Evolutionary conservation across 176 grass and related monocot species (phyloP).

Genomic region (Raddia distichophylla): DNA sequence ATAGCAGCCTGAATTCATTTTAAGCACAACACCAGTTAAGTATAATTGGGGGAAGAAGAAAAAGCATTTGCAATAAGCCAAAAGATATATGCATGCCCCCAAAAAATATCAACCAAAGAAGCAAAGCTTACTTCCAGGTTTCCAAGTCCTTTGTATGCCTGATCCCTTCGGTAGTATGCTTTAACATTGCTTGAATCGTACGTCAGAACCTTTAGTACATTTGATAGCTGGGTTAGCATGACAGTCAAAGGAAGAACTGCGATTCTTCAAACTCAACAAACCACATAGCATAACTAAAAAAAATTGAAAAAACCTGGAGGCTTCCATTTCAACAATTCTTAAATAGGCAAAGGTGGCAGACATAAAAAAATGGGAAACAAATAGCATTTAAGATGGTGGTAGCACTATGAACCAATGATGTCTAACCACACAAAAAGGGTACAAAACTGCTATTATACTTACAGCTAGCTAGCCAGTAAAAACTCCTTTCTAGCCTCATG

Average conservation of each 20-base stretch:
- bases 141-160: constrained; percentile 86
- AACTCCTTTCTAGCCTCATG: not conserved
- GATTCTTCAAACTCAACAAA: constrained; percentile 6
- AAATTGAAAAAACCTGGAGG: not conserved
- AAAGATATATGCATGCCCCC: not conserved
- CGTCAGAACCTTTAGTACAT: constrained; percentile 70
- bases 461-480: not conserved
- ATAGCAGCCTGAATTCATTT: constrained; percentile 75
- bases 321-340: constrained; percentile 8
- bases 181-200: constrained; percentile 85
- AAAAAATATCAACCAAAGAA: constrained; percentile 5
- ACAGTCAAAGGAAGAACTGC: not conserved
- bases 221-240: constrained; percentile 25
- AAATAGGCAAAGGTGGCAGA: constrained; percentile 25
- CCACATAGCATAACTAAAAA: constrained; percentile 1
- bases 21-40: constrained; percentile 33
- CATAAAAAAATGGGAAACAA: not conserved
- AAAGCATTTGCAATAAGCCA: not conserved
- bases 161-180: constrained; percentile 94
- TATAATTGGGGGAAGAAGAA: constrained; percentile 15
- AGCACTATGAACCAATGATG: not conserved
- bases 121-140: constrained; percentile 65
- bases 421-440: constrained; percentile 16
- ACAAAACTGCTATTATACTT: not conserved
- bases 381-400: constrained; percentile 11